Evolutionary conservation across 345 rosid species (phyloP), one percentile per base, ranked within the genome.

Genomic region (Lepidium sativum): DNA sequence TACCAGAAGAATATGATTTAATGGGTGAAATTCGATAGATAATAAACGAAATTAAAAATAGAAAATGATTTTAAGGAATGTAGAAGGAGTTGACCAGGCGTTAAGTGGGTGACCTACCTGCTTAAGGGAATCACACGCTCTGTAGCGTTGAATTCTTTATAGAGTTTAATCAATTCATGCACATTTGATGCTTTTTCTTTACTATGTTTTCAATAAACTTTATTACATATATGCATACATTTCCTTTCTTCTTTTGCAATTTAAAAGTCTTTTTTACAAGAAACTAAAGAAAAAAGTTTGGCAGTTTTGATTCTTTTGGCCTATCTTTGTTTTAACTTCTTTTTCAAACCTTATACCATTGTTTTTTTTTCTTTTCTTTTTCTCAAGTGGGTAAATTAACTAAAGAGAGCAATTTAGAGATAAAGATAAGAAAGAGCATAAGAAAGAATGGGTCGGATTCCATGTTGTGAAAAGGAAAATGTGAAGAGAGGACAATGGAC

Each of bases 401-500:
- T 52, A 67, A 67, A 67, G 52, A 67, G 35, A 60, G 39, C 38
- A 3, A 32, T 38, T 11, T 3, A 58, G 67, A 31, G 33, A 29
- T 32, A 35, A 54, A 45, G 42, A 32, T 39, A 25, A 42, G 39
- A n/a, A n/a, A n/a, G n/a, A n/a, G n/a, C n/a, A n/a, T n/a, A n/a
- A n/a, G n/a, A 41, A 18, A 67, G 70, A 54, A 91, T 89, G 98
- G 98, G 92, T 11, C 76, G 98, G 61, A 85, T 94, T 45, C 96
- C 99, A 35, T 88, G 99, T 41, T 94, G 97, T 61, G 97, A 90
- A 84, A 90, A 85, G 78, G 95, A 88, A 54, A 88, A 74, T 57
- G 97, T 94, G 72, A 88, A 94, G 67, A 81, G 95, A 67, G 99
- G 99, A 7, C 99, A 91, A 54, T 91, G 99, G 99, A 90, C 97